Base-by-base conservation (phyloP, 495 filamentous ascomycete species). In the Cercophora newfieldiana region DNA sequence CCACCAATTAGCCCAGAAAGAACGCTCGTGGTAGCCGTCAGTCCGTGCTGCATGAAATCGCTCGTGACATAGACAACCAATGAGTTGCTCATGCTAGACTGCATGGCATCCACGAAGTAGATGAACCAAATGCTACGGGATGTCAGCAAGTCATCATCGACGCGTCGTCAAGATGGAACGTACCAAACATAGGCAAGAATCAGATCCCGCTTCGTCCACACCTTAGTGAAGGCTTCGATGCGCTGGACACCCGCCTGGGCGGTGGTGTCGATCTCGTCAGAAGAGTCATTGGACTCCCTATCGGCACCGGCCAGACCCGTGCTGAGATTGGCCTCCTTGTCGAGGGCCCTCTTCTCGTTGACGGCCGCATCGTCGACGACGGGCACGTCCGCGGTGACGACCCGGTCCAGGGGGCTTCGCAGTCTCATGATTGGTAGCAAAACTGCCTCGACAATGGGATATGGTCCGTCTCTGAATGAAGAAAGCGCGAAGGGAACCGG, bases 1-100 rank as follows among this genome's bases (percentile, higher is more conserved):
- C 88, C 89, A 63, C 84, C 88, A 63, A 91, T 84, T 67, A 91
- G 73, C 47, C 67, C 76, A 49, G 81, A 79, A 64, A 87, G 73
- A 68, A 87, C 77, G 37, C 66, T 66, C 79, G 78, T 82, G 56
- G 80, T 78, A 19, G 80, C 76, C 18, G 80, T 79, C 7, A 85
- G 68, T 21, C 82, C 83, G 68, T 86, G 83, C n/a, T 67, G 61
- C 25, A 66, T 61, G 67, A 85, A 85, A 60, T 70, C 64, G 69
- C 77, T 81, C 56, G 83, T 84, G 61, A 83, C 82, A 69, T 74
- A 85, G 28, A 81, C 77, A 28, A 68, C 69, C 21, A 85, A 71
- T 49, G 74, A 63, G 30, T 55, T 77, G 56, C 74, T 72, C 60
- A 81, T 79, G 30, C 77, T 72, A 55, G 80, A 76, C 64, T 82